Base-by-base conservation (phyloP, 352 stramenopile species). In the Globisporangium okanoganense region DNA sequence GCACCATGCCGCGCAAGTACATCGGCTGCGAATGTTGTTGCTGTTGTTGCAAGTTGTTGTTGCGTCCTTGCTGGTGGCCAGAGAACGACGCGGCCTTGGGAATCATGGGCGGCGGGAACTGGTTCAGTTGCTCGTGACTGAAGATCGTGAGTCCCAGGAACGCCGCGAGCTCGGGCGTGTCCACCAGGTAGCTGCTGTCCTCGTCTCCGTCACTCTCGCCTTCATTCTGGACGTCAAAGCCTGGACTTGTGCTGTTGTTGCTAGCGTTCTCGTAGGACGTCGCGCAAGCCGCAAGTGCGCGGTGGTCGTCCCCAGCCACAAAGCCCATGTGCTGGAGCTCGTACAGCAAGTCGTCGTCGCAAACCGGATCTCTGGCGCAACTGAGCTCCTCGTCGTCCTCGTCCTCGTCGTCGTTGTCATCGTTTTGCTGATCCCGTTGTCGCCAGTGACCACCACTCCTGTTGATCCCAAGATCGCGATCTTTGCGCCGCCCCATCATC, bases 51-150 rank as follows among this genome's bases (percentile, higher is more conserved):
- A n/a, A 31, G 20, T 25, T 18, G 49, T 10, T 56, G 49, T 56
- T 29, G 49, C 40, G 40, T 9, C 41, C 22, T 33, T 62, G 44
- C 8, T 59, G 40, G 5, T 53, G 55, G 1, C 55, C 61, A 3
- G 62, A 59, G 48, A 68, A 68, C 13, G 62, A 66, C 47, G 62
- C 56, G 0, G 62, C 62, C 31, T 56, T 59, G 16, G 41, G 53
- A 8, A 50, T 31, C 12, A 50, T 54, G 20, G 45, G 54, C 16
- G 59, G 25, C 16, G 48, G 31, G 6, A 33, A 43, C 18, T 14
- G 25, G 18, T 33, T 41, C n/a, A 25, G 29, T 43, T 16, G 41
- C 43, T 29, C 31, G 16, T 14, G 56, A n/a, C 0, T 12, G 16
- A 5, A 35, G 38, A 60, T 49, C 20, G 40, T 38, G 31, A 65